Percentiles rank a stretch among this genome's conserved stretches.
These are phyloP conservation scores for Xylaria sp. DNA, from an alignment of 2,329 filamentous ascomycete species.

Conservation along the genomic window DNA sequence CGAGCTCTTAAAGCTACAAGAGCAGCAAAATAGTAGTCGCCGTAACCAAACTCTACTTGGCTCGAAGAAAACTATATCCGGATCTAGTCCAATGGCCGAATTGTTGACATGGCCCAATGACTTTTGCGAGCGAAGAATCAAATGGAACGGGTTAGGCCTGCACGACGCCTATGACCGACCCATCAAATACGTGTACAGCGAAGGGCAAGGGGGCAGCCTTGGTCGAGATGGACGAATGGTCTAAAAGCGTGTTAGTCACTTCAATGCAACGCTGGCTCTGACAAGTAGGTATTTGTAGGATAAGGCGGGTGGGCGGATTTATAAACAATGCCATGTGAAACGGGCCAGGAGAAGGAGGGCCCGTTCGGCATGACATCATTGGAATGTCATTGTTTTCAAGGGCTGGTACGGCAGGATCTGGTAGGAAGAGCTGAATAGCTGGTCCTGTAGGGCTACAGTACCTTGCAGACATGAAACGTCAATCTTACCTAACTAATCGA, in stretches of 20 bases:
- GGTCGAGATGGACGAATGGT: no score
- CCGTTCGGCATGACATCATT: conserved; percentile 11
- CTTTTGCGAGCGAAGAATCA: neutral
- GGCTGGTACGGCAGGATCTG: neutral
- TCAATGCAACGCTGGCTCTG: neutral
- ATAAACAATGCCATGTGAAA: neutral
- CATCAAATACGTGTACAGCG: no score
- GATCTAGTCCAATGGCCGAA: neutral
- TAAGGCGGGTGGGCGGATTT: neutral
- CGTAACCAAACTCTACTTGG: neutral
- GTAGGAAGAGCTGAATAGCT: no score
- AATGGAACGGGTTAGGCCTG: neutral
- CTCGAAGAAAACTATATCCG: no score
- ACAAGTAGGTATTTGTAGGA: neutral
- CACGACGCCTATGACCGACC: no score
- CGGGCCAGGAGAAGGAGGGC: neutral
- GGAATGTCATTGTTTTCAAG: neutral
- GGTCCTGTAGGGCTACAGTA: neutral
- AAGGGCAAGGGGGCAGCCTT: neutral
- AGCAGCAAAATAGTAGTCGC: neutral
- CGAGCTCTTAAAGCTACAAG: neutral
- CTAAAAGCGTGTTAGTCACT: no score
- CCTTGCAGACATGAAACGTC: conserved; percentile 4
- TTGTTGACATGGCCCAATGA: no score
- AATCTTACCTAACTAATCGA: neutral